Base-by-base conservation (phyloP, 306 rosid species). In the Ziziphus jujuba region DNA sequence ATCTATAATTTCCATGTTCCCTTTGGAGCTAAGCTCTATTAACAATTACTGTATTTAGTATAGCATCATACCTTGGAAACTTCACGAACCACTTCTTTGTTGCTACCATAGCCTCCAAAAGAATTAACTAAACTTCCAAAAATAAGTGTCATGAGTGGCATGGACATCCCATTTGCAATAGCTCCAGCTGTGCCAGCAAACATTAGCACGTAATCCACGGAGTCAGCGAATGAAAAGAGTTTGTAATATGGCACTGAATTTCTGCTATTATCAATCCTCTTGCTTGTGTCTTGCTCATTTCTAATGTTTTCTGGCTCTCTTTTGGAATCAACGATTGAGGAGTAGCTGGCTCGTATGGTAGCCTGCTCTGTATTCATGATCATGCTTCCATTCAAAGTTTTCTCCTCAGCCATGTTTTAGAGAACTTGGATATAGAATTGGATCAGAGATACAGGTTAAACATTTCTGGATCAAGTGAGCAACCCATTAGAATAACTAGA, bases 211-310 rank as follows among this genome's bases (percentile, higher is more conserved):
- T 56, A 65, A 72, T 92, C 98, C 38, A 76, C 20, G 25, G 83
- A 65, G 69, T 92, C 96, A 11, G 96, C 95, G 61, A 89, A 89
- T 31, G 95, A 75, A 85, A 89, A 92, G 59, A 89, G 96, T 84
- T 81, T 92, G 89, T 84, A 73, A 12, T 75, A 79, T 20, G 96
- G 87, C 49, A 92, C 87, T 59, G 83, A 58, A 2, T 77, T 80
- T 54, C 31, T 36, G 50, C 55, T 56, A 65, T 75, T 78, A 33
- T 78, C 71, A 57, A 69, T 82, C 58, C 47, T 55, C 72, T 69
- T 80, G 17, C 49, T 81, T 38, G 12, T 67, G 50, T 76, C 83
- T 63, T 82, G 59, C 19, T 54, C 56, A 44, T 45, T 75, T 11
- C 73, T 71, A 23, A 5, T 52, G 59, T 47, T 74, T 67, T 69